Evolutionary conservation across 495 filamentous ascomycete species (phyloP).

Genomic region (Friedmanniomyces simplex): DNA sequence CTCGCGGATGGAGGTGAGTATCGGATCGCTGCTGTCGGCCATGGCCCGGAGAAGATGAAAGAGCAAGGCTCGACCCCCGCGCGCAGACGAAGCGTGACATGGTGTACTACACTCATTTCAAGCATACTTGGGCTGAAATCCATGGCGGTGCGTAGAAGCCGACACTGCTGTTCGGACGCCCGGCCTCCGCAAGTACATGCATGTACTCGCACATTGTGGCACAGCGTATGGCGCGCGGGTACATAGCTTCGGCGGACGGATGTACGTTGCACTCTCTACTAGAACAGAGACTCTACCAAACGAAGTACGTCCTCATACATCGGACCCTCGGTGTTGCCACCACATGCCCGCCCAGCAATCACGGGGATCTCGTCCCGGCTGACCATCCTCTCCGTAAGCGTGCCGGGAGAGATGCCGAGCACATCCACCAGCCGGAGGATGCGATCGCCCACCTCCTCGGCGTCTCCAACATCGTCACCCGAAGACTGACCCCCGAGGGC

Average conservation of each 20-base stretch:
- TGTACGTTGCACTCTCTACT: too few species aligned
- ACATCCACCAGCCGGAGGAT: conserved; percentile 19
- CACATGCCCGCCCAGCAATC: background rate
- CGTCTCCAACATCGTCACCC: conserved; percentile 19
- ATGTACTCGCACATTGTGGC: too few species aligned
- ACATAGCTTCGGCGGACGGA: too few species aligned
- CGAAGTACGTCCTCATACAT: background rate
- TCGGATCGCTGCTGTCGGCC: conserved; percentile 13
- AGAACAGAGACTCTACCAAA: background rate
- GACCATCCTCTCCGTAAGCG: background rate
- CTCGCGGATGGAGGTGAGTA: conserved; percentile 24
- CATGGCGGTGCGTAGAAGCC: too few species aligned
- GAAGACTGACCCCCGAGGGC: conserved; percentile 21
- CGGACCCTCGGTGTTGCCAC: background rate
- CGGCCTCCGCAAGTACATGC: too few species aligned
- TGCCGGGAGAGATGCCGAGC: conserved; percentile 9
- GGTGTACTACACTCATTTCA: too few species aligned
- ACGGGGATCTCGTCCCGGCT: background rate
- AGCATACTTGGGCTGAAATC: too few species aligned
- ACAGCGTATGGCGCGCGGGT: too few species aligned
- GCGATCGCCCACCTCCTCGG: too few species aligned
- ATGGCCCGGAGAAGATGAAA: conserved; percentile 8
- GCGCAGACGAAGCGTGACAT: too few species aligned
- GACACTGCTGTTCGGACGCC: too few species aligned
- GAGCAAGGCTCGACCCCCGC: too few species aligned